Evolutionary conservation across 1,284 basidiomycete genomes (phyloP), one percentile per base, ranked within the genome.

Genomic region (Pseudozyma sp.): DNA sequence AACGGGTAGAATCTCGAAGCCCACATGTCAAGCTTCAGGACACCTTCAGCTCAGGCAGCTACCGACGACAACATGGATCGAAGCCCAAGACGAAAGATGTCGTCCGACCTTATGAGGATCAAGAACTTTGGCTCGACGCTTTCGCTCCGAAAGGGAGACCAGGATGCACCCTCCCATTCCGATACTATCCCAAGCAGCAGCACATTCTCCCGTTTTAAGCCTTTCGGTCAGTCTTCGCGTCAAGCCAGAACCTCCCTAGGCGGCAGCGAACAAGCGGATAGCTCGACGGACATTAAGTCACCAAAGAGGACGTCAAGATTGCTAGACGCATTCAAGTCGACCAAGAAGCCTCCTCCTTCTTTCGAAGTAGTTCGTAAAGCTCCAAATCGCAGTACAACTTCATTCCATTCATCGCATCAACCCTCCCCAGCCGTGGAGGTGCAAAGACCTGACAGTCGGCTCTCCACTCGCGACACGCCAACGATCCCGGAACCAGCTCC

Each of bases 341-440:
- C 70, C 34, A 67, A 58, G 16, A 75, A 75, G 57, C 64, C 59
- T 7, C 18, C 53, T 3, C 62, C 68, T 5, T 64, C 73, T 7
- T 76, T 76, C 36, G 58, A 76, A 38, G 73, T 76, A n/a, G 58
- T 76, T 38, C 68, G 73, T 52, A 76, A 76, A 53, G 69, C 73
- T 9, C 59, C 58, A 13, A 70, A 59, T 35, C 68, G 61, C 52
- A 71, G 73, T 56, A 65, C 61, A 18, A 50, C 58, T 38, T 64
- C 63, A 10, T 67, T 68, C 42, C 65, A 71, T 25, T 62, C 73
- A n/a, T 52, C 63, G 5, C 59, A 52, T 25, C 57, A 59, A 14
- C 42, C 58, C 18, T 63, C 64, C 18, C 55, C 64, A 10, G 49
- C 52, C 6, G 40, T 47, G 2, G 64, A 67, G 40, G 2, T 52